Percentiles rank a stretch among this genome's conserved stretches.
Conservation (phyloP, 163 green algal genomes). For the Scenedesmus sp. region DNA sequence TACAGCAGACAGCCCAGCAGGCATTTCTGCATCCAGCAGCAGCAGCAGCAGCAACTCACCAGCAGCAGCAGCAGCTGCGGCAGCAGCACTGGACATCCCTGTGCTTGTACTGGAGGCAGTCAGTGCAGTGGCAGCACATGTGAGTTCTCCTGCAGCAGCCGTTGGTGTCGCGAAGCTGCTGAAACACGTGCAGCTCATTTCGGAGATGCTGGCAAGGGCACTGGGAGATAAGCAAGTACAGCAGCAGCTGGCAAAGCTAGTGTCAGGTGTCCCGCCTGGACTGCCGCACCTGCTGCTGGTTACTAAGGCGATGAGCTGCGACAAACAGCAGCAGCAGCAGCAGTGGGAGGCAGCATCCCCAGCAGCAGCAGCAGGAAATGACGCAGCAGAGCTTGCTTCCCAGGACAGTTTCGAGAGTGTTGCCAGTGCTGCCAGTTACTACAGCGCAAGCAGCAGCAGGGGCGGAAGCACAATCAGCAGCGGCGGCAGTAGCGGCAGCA, state of each 20-base stretch:
- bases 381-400: neutral
- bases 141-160: neutral
- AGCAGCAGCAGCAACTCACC: neutral
- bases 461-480: neutral
- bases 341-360: neutral
- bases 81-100: neutral
- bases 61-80: constrained; percentile 22
- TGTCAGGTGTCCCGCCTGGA: neutral
- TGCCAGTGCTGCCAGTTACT: constrained; percentile 4
- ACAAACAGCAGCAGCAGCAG: constrained; percentile 31
- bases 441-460: constrained; percentile 18
- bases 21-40: neutral
- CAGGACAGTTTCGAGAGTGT: neutral
- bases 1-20: neutral
- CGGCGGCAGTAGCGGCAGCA: constrained; percentile 18
- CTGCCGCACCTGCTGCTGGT: constrained; percentile 47
- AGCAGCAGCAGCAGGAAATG: constrained; percentile 27
- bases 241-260: constrained; percentile 32
- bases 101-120: neutral
- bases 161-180: constrained; percentile 33
- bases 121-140: constrained; percentile 23
- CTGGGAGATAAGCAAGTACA: neutral
- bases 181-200: constrained; percentile 26
- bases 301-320: neutral
- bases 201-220: constrained; percentile 7